These are phyloP conservation scores for Pestalotiopsis fici DNA, from an alignment of 2,329 filamentous ascomycete species.

Conservation along the genomic window DNA sequence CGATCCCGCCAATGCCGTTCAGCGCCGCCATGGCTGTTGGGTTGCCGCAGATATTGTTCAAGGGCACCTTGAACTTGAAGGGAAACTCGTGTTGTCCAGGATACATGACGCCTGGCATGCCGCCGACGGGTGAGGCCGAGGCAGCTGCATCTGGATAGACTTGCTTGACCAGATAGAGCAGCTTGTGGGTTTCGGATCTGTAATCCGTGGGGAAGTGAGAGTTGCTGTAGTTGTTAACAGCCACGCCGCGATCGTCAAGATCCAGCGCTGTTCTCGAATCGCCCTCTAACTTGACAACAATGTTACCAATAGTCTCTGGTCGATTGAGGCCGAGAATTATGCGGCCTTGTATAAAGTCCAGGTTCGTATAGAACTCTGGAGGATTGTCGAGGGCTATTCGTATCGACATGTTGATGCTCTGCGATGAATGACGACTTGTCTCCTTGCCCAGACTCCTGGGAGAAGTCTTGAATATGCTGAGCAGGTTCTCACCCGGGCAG, in stretches of 20 bases:
- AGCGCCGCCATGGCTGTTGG: conserved; percentile 54
- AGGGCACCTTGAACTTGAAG: conserved; percentile 75
- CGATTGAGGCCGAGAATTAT: conserved; percentile 60
- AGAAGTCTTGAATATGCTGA: background rate
- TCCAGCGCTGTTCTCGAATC: conserved; percentile 70
- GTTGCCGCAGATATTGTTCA: conserved; percentile 73
- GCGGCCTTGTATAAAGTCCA: conserved; percentile 70
- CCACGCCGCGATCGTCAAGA: conserved; percentile 46
- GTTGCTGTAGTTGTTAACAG: conserved; percentile 19
- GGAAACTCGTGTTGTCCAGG: conserved; percentile 75
- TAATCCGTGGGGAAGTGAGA: conserved; percentile 35
- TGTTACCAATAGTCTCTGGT: conserved; percentile 69
- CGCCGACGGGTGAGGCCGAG: conserved; percentile 37
- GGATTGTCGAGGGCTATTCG: conserved; percentile 66
- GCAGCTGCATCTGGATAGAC: conserved; percentile 66
- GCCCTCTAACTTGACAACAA: conserved; percentile 82
- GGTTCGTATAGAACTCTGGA: conserved; percentile 76
- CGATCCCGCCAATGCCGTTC: conserved; percentile 54
- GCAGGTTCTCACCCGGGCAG: conserved; percentile 1
- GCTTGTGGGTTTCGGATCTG: conserved; percentile 65
- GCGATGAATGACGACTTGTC: background rate
- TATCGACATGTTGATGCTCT: conserved; percentile 58
- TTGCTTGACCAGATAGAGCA: conserved; percentile 72
- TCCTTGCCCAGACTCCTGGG: background rate
- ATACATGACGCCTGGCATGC: conserved; percentile 56